Conservation (phyloP, 805 yeast genomes). For the Pichia membranifaciens region DNA sequence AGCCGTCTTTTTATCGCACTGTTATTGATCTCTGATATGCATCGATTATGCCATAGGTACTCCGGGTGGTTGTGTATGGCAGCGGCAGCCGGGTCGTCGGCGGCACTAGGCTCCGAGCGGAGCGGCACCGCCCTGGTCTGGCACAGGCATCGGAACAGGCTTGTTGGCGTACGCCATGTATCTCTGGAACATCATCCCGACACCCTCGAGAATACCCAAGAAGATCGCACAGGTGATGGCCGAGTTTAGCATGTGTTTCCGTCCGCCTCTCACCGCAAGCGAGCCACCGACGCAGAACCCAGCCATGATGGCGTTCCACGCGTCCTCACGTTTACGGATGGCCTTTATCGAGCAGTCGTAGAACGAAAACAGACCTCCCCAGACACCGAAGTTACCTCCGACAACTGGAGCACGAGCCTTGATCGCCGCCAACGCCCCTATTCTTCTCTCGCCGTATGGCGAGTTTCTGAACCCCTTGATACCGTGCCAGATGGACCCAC, state of each 20-base stretch:
- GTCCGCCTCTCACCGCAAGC: constrained; percentile 96
- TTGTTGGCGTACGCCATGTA: constrained; percentile 78
- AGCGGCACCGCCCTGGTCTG: constrained; percentile 28
- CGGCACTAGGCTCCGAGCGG: constrained; percentile 12
- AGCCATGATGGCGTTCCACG: constrained; percentile 96
- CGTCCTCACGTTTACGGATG: constrained; percentile 95
- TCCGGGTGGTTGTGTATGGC: too few species aligned
- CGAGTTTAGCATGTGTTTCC: constrained; percentile 92
- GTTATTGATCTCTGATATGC: too few species aligned
- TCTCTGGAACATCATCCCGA: constrained; percentile 92
- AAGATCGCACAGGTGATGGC: constrained; percentile 97
- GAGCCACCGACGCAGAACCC: constrained; percentile 99
- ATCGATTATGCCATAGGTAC: too few species aligned
- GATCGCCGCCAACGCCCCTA: constrained; percentile 84
- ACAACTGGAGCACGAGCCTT: constrained; percentile 97
- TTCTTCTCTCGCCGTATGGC: constrained; percentile 91
- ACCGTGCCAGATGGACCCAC: constrained; percentile 99
- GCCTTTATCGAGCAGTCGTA: constrained; percentile 95
- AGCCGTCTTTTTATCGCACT: too few species aligned
- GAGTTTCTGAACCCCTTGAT: constrained; percentile 98
- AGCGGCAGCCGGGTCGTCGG: not conserved
- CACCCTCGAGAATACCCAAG: constrained; percentile 96
- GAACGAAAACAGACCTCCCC: constrained; percentile 98
- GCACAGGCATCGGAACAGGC: constrained; percentile 58
- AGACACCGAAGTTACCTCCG: constrained; percentile 98